Conservation (phyloP, 2,329 filamentous ascomycete species). For the Ophiognomonia clavigignenti-juglandacearum region DNA sequence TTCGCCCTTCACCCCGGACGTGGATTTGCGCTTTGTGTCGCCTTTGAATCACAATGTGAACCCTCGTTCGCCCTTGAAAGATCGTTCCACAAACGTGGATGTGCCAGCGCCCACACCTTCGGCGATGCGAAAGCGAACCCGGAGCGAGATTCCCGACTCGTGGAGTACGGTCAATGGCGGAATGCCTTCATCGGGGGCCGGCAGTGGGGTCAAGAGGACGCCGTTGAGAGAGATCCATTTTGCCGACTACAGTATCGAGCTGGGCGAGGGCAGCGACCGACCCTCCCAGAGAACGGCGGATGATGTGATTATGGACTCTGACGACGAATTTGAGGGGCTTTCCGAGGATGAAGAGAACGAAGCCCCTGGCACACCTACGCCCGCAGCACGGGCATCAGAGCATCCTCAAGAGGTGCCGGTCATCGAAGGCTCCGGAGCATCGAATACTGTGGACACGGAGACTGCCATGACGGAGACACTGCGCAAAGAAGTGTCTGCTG, state of each 20-base stretch:
- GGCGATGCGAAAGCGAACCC: constrained; percentile 21
- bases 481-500: not conserved
- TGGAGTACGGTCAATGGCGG: constrained; percentile 32
- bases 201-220: constrained; percentile 1
- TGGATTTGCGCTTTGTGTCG: constrained; percentile 32
- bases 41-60: constrained; percentile 7
- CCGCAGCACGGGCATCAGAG: constrained; percentile 2
- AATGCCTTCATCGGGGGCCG: constrained; percentile 3
- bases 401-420: not conserved
- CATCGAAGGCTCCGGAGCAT: not conserved
- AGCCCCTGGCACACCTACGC: constrained; percentile 20
- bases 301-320: constrained; percentile 45
- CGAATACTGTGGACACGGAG: no score
- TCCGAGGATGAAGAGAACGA: constrained; percentile 21
- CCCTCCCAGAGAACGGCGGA: not conserved
- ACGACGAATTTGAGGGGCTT: constrained; percentile 34
- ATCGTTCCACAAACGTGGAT: constrained; percentile 28
- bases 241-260: constrained; percentile 11
- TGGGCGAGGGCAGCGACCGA: constrained; percentile 5
- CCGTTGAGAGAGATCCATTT: constrained; percentile 15
- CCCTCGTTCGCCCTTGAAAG: constrained; percentile 33
- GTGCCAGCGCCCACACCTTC: constrained; percentile 16
- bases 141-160: constrained; percentile 40
- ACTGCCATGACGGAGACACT: not conserved
- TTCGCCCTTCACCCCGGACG: constrained; percentile 36